A percentile compares a stretch with the other conserved stretches of the same genome.
phyloP scores from a whole-genome alignment of 164 flowering plant species.

The Houttuynia cordata region DNA sequence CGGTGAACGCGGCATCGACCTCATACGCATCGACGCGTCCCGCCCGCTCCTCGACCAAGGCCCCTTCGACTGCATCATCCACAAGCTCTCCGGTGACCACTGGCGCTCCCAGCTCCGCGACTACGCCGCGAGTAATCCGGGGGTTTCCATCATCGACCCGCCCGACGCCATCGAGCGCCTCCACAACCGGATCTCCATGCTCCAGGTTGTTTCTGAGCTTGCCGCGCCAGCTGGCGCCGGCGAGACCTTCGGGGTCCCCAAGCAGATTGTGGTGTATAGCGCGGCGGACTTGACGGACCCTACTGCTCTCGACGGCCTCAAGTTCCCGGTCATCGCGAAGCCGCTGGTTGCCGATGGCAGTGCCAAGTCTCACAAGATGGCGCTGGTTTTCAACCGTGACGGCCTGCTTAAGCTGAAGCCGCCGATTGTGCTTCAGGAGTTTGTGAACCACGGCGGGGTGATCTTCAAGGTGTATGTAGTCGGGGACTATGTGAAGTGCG shows the following conservation, averaged over 20 bases:
- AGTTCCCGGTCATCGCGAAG: conserved; percentile 75
- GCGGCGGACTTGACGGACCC: conserved; percentile 21
- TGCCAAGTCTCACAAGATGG: conserved; percentile 77
- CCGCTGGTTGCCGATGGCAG: conserved; percentile 81
- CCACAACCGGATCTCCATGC: conserved; percentile 57
- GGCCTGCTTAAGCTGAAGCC: conserved; percentile 46
- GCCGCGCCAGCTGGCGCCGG: conserved; percentile 11
- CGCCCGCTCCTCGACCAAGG: conserved; percentile 28
- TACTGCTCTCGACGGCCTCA: conserved; percentile 24
- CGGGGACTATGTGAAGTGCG: conserved; percentile 58
- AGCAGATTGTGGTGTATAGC: conserved; percentile 53
- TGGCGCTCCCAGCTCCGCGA: conserved; percentile 25
- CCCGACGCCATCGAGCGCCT: conserved; percentile 27
- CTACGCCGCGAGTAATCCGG: conserved; percentile 16
- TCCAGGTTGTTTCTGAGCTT: conserved; percentile 61
- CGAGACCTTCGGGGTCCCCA: conserved; percentile 56
- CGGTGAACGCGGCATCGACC: conserved; percentile 25
- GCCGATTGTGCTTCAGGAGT: conserved; percentile 72
- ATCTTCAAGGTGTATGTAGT: conserved; percentile 83
- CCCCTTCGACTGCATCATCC: conserved; percentile 33
- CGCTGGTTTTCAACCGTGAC: conserved; percentile 41
- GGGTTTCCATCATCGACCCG: conserved; percentile 20
- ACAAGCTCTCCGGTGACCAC: conserved; percentile 24
- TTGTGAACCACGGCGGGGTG: conserved; percentile 84
- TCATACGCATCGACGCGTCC: conserved; percentile 22